Evolutionary conservation across 495 filamentous ascomycete species (phyloP).

Genomic region (Delitschia confertaspora): DNA sequence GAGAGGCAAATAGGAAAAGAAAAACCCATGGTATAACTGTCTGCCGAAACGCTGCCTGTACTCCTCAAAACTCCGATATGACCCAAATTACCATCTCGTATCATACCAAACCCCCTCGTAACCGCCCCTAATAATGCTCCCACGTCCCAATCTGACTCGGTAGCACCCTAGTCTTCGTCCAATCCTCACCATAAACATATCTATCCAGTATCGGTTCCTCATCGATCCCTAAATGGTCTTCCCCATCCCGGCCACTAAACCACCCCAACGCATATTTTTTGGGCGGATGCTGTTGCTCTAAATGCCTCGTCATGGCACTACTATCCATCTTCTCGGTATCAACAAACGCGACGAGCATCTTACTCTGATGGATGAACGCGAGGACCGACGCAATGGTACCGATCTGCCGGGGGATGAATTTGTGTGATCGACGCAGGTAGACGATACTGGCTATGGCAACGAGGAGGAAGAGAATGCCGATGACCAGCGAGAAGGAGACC

Average conservation of each 20-base stretch:
- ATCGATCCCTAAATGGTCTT: conserved; percentile 60
- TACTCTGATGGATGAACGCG: conserved; percentile 63
- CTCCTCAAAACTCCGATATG: too few relatives aligned
- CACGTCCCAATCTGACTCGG: conserved; percentile 27
- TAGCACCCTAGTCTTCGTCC: conserved; percentile 23
- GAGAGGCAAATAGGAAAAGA: too few relatives aligned
- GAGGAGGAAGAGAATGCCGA: conserved; percentile 51
- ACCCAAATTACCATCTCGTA: background rate
- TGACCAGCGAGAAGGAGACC: conserved; percentile 48
- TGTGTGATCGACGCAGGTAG: conserved; percentile 46
- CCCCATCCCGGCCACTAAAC: conserved; percentile 58
- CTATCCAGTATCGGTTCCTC: conserved; percentile 53
- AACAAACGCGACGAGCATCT: conserved; percentile 65
- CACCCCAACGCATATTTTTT: conserved; percentile 66
- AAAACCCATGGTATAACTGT: too few relatives aligned
- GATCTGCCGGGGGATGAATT: conserved; percentile 63
- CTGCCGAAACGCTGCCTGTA: too few relatives aligned
- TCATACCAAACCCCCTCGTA: background rate
- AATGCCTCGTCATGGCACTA: conserved; percentile 44
- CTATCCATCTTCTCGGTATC: conserved; percentile 53
- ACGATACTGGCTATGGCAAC: conserved; percentile 45
- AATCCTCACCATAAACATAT: conserved; percentile 50
- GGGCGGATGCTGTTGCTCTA: conserved; percentile 43
- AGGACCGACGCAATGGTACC: conserved; percentile 63
- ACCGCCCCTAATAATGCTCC: conserved; percentile 15